Evolutionary conservation across 257 asterid species (phyloP).

Genomic region (Orobanche coerulescens): DNA sequence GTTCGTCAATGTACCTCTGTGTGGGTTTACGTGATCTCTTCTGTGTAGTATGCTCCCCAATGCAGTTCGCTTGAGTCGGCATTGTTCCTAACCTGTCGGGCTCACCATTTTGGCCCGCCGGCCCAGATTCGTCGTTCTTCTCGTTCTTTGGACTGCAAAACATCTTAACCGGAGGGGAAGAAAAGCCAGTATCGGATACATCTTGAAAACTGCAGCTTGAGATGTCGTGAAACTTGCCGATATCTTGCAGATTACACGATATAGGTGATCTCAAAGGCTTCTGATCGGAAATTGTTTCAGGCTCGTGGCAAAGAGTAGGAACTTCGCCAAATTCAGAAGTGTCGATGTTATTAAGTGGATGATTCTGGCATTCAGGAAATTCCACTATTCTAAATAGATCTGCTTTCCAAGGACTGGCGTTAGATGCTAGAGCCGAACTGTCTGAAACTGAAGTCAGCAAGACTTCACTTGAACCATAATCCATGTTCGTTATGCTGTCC

Average conservation of each 20-base stretch:
- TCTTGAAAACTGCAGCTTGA: conserved; percentile 45
- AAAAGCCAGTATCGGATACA: conserved; percentile 30
- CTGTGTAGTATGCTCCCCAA: conserved; percentile 29
- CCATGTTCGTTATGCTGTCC: conserved; percentile 57
- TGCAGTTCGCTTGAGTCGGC: conserved; percentile 20
- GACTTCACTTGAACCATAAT: conserved; percentile 51
- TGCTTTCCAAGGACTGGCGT: conserved; percentile 42
- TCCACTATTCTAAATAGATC: conserved; percentile 39
- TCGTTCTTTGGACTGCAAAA: conserved; percentile 28
- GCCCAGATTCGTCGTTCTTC: conserved; percentile 27
- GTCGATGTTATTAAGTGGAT: conserved; percentile 26
- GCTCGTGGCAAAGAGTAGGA: conserved; percentile 27
- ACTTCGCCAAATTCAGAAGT: conserved; percentile 34
- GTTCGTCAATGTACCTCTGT: conserved; percentile 79
- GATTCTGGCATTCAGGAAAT: conserved; percentile 33
- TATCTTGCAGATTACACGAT: conserved; percentile 38
- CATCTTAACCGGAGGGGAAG: conserved; percentile 30
- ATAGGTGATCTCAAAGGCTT: conserved; percentile 37
- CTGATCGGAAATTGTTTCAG: conserved; percentile 32
- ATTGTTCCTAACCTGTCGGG: conserved; percentile 16
- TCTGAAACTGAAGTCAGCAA: conserved; percentile 46
- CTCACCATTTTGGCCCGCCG: conserved; percentile 22
- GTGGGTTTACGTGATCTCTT: conserved; percentile 94
- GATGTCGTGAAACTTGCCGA: conserved; percentile 48
- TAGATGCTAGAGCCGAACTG: conserved; percentile 34